Conservation (phyloP, 2,329 filamentous ascomycete genomes). For the Trichoderma afroharzianum region DNA sequence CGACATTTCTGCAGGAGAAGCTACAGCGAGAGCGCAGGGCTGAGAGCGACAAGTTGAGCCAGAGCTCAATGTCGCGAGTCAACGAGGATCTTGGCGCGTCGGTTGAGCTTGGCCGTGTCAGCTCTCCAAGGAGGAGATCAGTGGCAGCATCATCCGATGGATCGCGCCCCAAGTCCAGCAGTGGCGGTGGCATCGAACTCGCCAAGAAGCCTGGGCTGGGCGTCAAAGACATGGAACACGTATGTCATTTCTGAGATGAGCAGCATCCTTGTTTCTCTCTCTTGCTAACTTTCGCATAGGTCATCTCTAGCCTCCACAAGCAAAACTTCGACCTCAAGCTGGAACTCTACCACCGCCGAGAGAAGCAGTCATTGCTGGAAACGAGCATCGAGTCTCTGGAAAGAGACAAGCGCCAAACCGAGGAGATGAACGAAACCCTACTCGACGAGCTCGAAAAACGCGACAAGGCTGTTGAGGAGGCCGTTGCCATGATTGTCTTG, state of each 20-base stretch:
- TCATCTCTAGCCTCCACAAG: slow-evolving; percentile 66
- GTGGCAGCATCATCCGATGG: slow-evolving; percentile 30
- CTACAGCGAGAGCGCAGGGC: slow-evolving; percentile 49
- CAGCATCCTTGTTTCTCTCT: neutral
- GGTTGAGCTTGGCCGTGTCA: slow-evolving; percentile 35
- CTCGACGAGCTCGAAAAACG: slow-evolving; percentile 61
- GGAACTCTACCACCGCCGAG: slow-evolving; percentile 65
- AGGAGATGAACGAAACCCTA: slow-evolving; percentile 57
- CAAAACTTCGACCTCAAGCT: slow-evolving; percentile 76
- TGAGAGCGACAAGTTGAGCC: slow-evolving; percentile 43
- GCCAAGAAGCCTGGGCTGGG: slow-evolving; percentile 54
- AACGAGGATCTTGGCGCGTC: slow-evolving; percentile 38
- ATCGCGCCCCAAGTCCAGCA: slow-evolving; percentile 42
- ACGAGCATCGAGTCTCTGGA: slow-evolving; percentile 54
- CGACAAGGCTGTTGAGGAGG: slow-evolving; percentile 68
- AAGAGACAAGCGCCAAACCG: slow-evolving; percentile 49
- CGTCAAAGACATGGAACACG: slow-evolving; percentile 65
- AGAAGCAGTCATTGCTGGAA: slow-evolving; percentile 60
- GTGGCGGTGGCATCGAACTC: slow-evolving; percentile 35
- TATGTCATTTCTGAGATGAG: slow-evolving; percentile 30
- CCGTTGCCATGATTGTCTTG: slow-evolving; percentile 64
- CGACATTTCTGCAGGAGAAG: slow-evolving; percentile 53
- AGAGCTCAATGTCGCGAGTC: slow-evolving; percentile 31
- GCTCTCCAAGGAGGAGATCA: slow-evolving; percentile 39
- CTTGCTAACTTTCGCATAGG: slow-evolving; percentile 36